Evolutionary conservation across 306 rosid species (phyloP), one percentile per base, ranked within the genome.

Genomic region (Pyrus pyrifolia): DNA sequence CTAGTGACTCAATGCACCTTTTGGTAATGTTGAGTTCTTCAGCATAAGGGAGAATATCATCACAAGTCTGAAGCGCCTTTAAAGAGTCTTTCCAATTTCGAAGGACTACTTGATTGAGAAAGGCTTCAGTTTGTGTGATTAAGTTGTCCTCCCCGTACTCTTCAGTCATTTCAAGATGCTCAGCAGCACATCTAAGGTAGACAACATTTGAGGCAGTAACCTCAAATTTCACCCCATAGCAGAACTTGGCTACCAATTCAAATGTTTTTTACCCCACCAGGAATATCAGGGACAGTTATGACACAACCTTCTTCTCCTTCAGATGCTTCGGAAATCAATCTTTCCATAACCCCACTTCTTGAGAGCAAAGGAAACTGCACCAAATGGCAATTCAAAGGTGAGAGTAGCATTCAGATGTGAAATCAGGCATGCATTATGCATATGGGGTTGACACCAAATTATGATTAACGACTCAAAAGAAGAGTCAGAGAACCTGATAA

Each of bases 341-440:
- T 92, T 78, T 92, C 97, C 89, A 95, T 81, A 76, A 91, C 89
- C 62, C 97, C 97, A 71, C 99, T 92, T 88, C 92, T 90, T n/a
- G 99, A 95, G 65, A 95, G 97, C 89, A 95, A 88, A 84, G 99
- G 99, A 83, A 95, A 95, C 99, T 95, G 96, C 90, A 90, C 38
- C 79, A 57, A 81, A 68, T 30, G 51, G 64, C 70, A 55, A 74
- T 40, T 42, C 71, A 76, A 51, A 81, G 14, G 72, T 65, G 78
- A 80, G 63, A 27, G 76, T 27, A 72, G 71, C 58, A 55, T 60
- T 62, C 21, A 73, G 75, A 58, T 42, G 2, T 19, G 21, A 38
- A 66, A 6, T 2, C 11, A 10, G 10, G 4, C 4, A 19, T 35
- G 42, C 55, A n/a, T 57, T 4, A 19, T 35, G 40, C 55, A 58